Evolutionary conservation across 768 basidiomycete species (phyloP), one percentile per base, ranked within the genome.

Genomic region (Pulveroboletus ravenelii): DNA sequence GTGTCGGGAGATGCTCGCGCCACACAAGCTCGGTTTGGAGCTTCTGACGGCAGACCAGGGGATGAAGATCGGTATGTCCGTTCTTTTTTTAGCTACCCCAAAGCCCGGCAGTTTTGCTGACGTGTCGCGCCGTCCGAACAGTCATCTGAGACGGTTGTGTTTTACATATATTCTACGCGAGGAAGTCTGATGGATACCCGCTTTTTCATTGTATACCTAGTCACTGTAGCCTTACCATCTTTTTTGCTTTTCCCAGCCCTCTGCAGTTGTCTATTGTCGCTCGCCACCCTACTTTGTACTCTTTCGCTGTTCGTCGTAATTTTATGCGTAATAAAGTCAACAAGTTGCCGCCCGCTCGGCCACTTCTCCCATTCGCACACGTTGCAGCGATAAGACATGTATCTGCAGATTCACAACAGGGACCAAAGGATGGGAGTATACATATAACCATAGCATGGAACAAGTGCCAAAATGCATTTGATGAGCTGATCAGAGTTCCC

Each of bases 41-140:
- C 76, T 95, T 41, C 57, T 89, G 35, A 79, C 80, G 29, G 87
- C 82, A 27, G 79, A 82, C 42, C 89, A 87, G 67, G 94, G 93
- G 17, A 87, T 87, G 81, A 77, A 77, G 55, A 85, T 94, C 41
- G 73, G 91, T 92, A 64, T 62, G 86, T 78, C 25, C 36, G 3
- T 4, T 25, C 23, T 8, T 14, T 10, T 29, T 17, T 30, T 8
- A 15, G 8, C 7, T 12, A 1, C 25, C 10, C 3, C 20, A 23
- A 23, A 4, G 20, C 20, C 20, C 20, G 20, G 20, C 20, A 2
- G 8, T 9, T 48, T 48, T 37, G 18, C 41, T 53, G 47, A 53
- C 44, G 2, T 34, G 27, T 35, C n/a, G 50, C 41, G 5, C n/a
- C 10, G n/a, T 51, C 44, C 8, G 41, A 20, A 20, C 52, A 76